Conservation (phyloP, 1,284 basidiomycete species). For the Wolfiporia cocos region DNA sequence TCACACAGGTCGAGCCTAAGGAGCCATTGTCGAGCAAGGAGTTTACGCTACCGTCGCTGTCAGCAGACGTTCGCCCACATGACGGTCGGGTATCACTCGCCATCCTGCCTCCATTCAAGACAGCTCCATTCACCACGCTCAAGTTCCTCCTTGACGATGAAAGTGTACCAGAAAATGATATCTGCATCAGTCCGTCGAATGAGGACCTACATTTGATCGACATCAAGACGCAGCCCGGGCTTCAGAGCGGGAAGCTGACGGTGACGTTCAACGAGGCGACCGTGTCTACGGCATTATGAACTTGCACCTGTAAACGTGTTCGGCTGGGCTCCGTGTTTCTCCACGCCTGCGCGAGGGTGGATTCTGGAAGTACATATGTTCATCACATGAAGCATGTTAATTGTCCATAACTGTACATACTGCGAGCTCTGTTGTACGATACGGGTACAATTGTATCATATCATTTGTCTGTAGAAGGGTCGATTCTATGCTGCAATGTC, state of each 20-base stretch:
- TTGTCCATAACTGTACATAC: no score
- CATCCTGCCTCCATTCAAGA: conserved; percentile 1
- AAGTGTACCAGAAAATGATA: background rate
- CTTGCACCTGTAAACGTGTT: no score
- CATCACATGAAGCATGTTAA: no score
- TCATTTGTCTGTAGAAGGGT: no score
- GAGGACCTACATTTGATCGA: background rate
- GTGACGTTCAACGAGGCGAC: background rate
- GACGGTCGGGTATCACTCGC: conserved; percentile 1
- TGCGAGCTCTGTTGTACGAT: no score
- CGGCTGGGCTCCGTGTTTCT: no score
- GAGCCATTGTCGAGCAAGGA: background rate
- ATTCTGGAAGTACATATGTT: no score
- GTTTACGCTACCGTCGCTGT: no score
- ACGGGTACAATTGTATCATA: no score
- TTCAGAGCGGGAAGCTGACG: background rate
- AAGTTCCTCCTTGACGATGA: conserved; percentile 1
- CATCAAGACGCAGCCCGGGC: background rate
- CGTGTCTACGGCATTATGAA: no score
- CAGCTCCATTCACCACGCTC: background rate
- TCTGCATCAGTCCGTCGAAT: background rate
- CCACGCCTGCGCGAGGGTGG: no score
- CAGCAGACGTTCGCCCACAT: conserved; percentile 1
- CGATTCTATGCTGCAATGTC: no score
- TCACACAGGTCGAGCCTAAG: background rate